Evolutionary conservation across 106 monocot species (phyloP), one percentile per base, ranked within the genome.

Genomic region (Narthecium ossifragum): DNA sequence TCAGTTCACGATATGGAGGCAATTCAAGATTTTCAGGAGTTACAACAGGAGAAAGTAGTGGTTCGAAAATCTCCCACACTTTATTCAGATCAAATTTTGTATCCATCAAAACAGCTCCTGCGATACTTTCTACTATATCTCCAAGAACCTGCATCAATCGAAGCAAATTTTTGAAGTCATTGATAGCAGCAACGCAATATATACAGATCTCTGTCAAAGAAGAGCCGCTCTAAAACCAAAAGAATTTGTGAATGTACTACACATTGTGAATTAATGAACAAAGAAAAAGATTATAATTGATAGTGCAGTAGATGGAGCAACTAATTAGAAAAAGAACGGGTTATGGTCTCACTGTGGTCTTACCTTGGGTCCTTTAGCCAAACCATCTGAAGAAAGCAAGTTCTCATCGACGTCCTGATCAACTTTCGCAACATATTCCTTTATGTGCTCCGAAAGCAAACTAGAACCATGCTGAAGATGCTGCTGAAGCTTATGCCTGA

Each of bases 71-170:
- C 12, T 79, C 61, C 98, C 98, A 98, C 9, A 84, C 71, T 67
- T 50, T 61, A 50, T 65, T 56, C 18, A 98, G 46, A 43, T 79
- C 33, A 14, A 98, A 76, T 8, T 70, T 75, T 27, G 81, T 69
- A 72, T 98, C 98, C 26, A 98, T 71, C 26, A 98, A 39, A 12
- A 91, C 64, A 27, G 98, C 98, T 23, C 84, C 98, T 14, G 77
- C 90, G 61, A 98, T 98, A 64, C 98, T 98, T 73, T 98, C 98
- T 36, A 98, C 64, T 6, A 98, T 68, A 43, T 98, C 98, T 32
- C 84, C 91, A 57, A 98, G 91, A 54, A 80, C 91, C 91, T 91
- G 68, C n/a, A 65, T 15, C 3, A 59, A n/a, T n/a, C n/a, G n/a
- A n/a, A n/a, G n/a, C 28, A 47, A 36, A 28, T 27, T n/a, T 1